Conservation (phyloP, 1,139 yeast genomes). For the Geotrichum cucujoidarum region DNA sequence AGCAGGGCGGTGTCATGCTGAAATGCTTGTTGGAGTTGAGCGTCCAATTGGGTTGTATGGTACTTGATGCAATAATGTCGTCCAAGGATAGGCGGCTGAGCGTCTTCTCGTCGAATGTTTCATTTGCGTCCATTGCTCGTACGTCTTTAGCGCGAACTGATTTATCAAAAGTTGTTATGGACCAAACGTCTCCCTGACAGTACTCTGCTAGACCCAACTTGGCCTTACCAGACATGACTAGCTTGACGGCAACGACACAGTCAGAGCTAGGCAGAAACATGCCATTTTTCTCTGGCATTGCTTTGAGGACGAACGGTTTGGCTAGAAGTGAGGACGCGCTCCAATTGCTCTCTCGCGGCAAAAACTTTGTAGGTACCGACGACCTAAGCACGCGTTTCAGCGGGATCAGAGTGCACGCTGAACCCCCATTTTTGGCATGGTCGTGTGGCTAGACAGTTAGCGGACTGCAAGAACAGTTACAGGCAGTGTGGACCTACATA, state of each 20-base stretch:
- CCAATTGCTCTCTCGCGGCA: slow-evolving; percentile 9
- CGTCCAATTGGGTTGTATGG: not conserved
- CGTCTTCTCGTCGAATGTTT: not conserved
- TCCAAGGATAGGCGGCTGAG: not conserved
- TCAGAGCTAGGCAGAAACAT: not conserved
- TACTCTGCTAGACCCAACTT: slow-evolving; percentile 11
- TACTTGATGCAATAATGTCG: not conserved
- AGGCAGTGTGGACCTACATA: not conserved
- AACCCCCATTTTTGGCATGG: slow-evolving; percentile 1
- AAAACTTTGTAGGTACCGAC: slow-evolving; percentile 7
- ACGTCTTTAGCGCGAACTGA: slow-evolving; percentile 11
- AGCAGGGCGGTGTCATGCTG: not conserved
- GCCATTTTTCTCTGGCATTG: not conserved
- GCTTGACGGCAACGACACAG: slow-evolving; percentile 11
- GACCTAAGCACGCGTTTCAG: slow-evolving; percentile 13
- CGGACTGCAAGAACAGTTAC: not conserved
- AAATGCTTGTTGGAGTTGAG: not conserved
- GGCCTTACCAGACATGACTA: slow-evolving; percentile 2
- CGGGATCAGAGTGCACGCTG: slow-evolving; percentile 8
- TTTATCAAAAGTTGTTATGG: slow-evolving; percentile 6
- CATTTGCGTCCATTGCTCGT: not conserved
- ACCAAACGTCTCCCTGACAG: slow-evolving; percentile 10
- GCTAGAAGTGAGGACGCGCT: not conserved
- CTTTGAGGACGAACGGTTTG: slow-evolving; percentile 8
- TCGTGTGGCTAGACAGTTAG: not conserved